Base-by-base conservation (phyloP, 129 eudicot genomes). In the Escallonia herrerae region DNA sequence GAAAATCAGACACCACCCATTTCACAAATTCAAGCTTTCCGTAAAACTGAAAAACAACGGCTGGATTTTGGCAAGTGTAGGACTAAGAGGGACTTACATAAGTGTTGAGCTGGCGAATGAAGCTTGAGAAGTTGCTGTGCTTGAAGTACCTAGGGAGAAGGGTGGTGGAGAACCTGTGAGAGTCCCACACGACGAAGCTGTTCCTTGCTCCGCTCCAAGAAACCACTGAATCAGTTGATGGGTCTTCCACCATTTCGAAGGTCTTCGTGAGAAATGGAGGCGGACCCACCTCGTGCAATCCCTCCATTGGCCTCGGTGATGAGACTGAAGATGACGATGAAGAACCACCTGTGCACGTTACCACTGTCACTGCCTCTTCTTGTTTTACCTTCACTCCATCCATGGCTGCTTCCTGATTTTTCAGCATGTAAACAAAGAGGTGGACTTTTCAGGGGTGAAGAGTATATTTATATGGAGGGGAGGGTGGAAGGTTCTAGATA, bases 141-240 rank as follows among this genome's bases (percentile, higher is more conserved):
- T 91, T 91, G 71, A 91, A 91, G 65, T 69, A 87, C 74, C 56
- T 83, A 4, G 97, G 87, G 57, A 91, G 90, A 76, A 91, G 60
- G 65, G 76, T 66, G 5, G 87, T 77, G 0, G 97, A 85, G 42
- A 91, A 91, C 72, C 68, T 67, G 56, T 83, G 73, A 50, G 84
- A 76, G 75, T 87, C 97, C 97, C 97, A 91, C 47, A 91, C 96
- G 13, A 87, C 73, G 73, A 91, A 91, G 72, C 96, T 91, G 47
- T 91, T 87, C 66, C 78, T 58, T 3, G 83, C 80, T 63, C 43
- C 70, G 58, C 90, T 87, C 97, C 96, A 91, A 8, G 97, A 91
- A 14, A 91, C 89, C 71, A 91, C 93, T 7, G 80, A 5, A 68
- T 91, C 95, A 15, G 96, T 91, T 0, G 89, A 56, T 8, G 95